phyloP scores from a whole-genome alignment of 306 rosid species.

The Notholithocarpus densiflorus region DNA sequence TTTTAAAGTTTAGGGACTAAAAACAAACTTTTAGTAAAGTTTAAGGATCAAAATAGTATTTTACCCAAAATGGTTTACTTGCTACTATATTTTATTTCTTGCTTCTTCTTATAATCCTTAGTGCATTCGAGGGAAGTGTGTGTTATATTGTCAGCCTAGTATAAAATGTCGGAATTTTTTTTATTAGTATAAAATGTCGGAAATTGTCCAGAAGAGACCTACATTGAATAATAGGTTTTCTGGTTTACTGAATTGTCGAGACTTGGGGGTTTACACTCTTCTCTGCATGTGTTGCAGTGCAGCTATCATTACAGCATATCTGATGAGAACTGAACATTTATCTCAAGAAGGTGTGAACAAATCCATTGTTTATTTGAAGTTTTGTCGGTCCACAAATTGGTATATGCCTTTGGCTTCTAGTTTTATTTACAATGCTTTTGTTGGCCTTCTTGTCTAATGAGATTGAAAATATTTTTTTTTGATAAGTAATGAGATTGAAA shows the following conservation, averaged over 20 bases:
- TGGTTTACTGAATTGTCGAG: slow-evolving; percentile 18
- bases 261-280: slow-evolving; percentile 23
- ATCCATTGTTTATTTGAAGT: slow-evolving; percentile 31
- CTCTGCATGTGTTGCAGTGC: slow-evolving; percentile 73
- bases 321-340: slow-evolving; percentile 80
- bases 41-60: no score
- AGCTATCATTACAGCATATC: slow-evolving; percentile 77
- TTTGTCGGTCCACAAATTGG: slow-evolving; percentile 28
- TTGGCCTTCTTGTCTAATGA: not conserved
- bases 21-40: no score
- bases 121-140: not conserved
- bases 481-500: not conserved
- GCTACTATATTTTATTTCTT: not conserved
- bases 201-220: not conserved
- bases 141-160: not conserved
- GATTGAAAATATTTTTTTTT: not conserved
- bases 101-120: not conserved
- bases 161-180: not conserved
- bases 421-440: not conserved
- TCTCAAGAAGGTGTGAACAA: slow-evolving; percentile 73
- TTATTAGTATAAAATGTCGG: not conserved
- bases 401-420: slow-evolving; percentile 19
- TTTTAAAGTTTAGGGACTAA: no score
- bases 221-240: not conserved
- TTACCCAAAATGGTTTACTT: not conserved